Evolutionary conservation across 2,329 filamentous ascomycete genomes (phyloP), one percentile per base, ranked within the genome.

Genomic region (Diaporthe aspalathi): DNA sequence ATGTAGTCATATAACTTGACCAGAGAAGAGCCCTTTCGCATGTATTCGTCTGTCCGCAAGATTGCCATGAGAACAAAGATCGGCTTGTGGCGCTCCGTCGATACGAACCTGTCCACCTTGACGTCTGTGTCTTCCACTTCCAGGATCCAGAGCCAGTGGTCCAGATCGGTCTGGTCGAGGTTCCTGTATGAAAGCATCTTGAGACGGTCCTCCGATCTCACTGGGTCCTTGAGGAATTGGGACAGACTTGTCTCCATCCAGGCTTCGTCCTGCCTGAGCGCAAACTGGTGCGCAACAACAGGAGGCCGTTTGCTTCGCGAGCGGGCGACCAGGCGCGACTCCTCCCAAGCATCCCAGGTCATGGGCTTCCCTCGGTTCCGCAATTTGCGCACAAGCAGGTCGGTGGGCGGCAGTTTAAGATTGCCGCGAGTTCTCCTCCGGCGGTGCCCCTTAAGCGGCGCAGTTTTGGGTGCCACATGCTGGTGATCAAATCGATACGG

Each of bases 91-190:
- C 72, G 74, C 29, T 79, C 74, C 22, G 74, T 77, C 1, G 78
- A 79, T 49, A 82, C 63, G 27, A 85, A 78, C 14, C 83, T 79
- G 54, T 79, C 73, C 8, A 82, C 75, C 17, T 80, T 80, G 50
- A 65, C 74, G 68, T 84, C 83, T 9, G 79, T 78, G 57, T 79
- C 74, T 8, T 78, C 71, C 0, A 77, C 80, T 0, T 76, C 78
- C 22, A 85, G 60, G 29, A 85, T 82, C 82, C 81, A 84, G 50
- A 81, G 69, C 83, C 83, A 85, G 49, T 81, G 80, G 16, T 79
- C 78, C 38, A 84, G 62, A 49, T 84, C 78, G 1, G 75, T 75
- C 68, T 76, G 76, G 1, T 75, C 74, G 72, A 81, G 77, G 7
- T 82, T 83, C 60, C 78, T 81, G 50, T 69, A 70, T 2, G 75